Percentiles rank a stretch among this genome's conserved stretches.
These are phyloP conservation scores for Rhodotorula paludigena DNA, from an alignment of 768 basidiomycete species.

Conservation along the genomic window DNA sequence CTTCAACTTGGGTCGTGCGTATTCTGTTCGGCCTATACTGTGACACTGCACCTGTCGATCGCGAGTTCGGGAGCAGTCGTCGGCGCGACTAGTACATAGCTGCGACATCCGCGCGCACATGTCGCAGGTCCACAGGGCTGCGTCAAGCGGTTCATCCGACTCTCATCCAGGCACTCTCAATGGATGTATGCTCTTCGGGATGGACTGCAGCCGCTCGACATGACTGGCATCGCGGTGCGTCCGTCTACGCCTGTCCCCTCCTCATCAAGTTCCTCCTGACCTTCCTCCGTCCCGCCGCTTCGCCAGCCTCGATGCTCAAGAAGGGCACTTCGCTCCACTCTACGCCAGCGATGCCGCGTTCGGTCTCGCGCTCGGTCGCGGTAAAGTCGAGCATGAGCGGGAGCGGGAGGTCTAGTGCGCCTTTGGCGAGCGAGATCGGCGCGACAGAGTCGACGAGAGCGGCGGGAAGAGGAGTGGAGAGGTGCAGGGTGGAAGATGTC, in stretches of 20 bases:
- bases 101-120: too few relatives aligned
- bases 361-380: conserved; percentile 41
- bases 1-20: too few relatives aligned
- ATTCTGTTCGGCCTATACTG: too few relatives aligned
- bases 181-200: too few relatives aligned
- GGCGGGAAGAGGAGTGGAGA: conserved; percentile 72
- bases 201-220: too few relatives aligned
- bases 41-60: too few relatives aligned
- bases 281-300: conserved; percentile 55
- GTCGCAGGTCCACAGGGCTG: too few relatives aligned
- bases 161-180: too few relatives aligned
- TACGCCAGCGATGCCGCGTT: conserved; percentile 55
- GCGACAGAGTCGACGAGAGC: conserved; percentile 46
- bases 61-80: too few relatives aligned
- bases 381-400: conserved; percentile 78
- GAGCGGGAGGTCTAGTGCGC: conserved; percentile 79
- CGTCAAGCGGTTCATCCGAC: too few relatives aligned
- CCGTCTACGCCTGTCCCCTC: conserved; percentile 56
- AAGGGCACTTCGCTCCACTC: conserved; percentile 48
- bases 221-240: not conserved
- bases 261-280: conserved; percentile 85
- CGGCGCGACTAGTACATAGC: too few relatives aligned
- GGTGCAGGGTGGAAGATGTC: conserved; percentile 53
- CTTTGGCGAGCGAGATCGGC: conserved; percentile 62
- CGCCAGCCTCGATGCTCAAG: not conserved